Percentiles rank a stretch among this genome's conserved stretches.
phyloP scores from a whole-genome alignment of 192 early-diverging fungal genomes.

The Entophlyctis luteolus region DNA sequence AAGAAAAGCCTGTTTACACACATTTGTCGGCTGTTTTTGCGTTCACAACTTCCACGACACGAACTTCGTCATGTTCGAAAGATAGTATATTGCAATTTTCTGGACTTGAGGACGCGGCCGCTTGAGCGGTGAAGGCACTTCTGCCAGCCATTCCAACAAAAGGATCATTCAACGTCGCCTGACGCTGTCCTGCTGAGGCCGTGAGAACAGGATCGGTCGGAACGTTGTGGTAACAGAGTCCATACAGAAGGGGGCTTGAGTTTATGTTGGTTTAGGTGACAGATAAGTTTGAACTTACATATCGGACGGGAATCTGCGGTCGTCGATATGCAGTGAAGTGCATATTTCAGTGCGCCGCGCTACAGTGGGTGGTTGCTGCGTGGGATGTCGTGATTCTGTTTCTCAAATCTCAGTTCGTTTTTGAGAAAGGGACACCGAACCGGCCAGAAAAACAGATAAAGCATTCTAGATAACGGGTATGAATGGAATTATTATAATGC shows the following conservation, averaged over 20 bases:
- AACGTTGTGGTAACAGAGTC: slow-evolving; percentile 12
- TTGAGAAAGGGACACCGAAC: too few relatives aligned
- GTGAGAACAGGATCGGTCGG: not conserved
- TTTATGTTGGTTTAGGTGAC: not conserved
- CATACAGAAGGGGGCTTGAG: slow-evolving; percentile 15
- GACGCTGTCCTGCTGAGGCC: too few relatives aligned
- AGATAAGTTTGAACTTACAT: slow-evolving; percentile 7
- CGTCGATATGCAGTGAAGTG: slow-evolving; percentile 16
- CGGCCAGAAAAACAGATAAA: slow-evolving; percentile 37
- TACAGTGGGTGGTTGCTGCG: not conserved
- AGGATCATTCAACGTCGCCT: too few relatives aligned
- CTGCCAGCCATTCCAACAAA: too few relatives aligned
- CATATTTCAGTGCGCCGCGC: not conserved
- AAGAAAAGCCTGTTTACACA: not conserved
- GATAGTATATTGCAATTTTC: not conserved
- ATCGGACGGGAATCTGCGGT: slow-evolving; percentile 8
- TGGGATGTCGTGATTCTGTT: too few relatives aligned
- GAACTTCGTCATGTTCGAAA: not conserved
- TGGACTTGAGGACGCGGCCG: not conserved
- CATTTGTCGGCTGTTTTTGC: not conserved
- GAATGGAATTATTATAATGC: too few relatives aligned
- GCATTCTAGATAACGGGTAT: slow-evolving; percentile 17
- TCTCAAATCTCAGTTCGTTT: too few relatives aligned
- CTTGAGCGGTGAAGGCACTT: too few relatives aligned
- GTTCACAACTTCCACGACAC: slow-evolving; percentile 1